Evolutionary conservation across 2,329 filamentous ascomycete species (phyloP).

Genomic region (Didymella keratinophila): DNA sequence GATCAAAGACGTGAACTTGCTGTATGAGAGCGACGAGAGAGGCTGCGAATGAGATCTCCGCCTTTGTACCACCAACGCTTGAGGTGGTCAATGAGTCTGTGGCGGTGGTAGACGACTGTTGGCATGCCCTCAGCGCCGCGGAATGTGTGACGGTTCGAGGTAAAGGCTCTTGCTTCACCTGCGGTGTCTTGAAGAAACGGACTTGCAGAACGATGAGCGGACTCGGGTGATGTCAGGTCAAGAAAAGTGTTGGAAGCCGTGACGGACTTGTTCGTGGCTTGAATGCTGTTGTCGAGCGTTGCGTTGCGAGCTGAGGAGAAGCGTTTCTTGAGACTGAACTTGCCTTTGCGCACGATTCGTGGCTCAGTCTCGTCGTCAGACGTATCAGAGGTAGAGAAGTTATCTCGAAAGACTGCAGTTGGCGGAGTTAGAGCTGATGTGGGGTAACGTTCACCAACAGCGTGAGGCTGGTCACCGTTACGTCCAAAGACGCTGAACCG

Average conservation of each 20-base stretch:
- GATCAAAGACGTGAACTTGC: not conserved
- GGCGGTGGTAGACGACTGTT: slow-evolving; percentile 30
- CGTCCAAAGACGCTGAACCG: slow-evolving; percentile 35
- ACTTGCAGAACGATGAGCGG: slow-evolving; percentile 19
- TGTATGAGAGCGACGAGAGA: slow-evolving; percentile 18
- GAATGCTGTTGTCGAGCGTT: slow-evolving; percentile 22
- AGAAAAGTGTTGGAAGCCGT: slow-evolving; percentile 12
- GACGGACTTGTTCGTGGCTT: slow-evolving; percentile 23
- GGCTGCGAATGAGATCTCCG: slow-evolving; percentile 26
- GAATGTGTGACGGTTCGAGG: slow-evolving; percentile 36
- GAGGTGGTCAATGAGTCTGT: slow-evolving; percentile 30
- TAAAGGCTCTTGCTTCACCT: slow-evolving; percentile 30
- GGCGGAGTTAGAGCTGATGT: slow-evolving; percentile 57
- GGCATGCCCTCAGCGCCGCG: slow-evolving; percentile 38
- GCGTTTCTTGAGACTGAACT: slow-evolving; percentile 34
- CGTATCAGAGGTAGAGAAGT: slow-evolving; percentile 35
- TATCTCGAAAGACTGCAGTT: slow-evolving; percentile 36
- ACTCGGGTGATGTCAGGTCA: slow-evolving; percentile 26
- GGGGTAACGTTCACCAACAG: slow-evolving; percentile 59
- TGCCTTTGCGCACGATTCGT: slow-evolving; percentile 32
- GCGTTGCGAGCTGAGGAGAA: slow-evolving; percentile 33
- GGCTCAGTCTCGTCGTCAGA: slow-evolving; percentile 40
- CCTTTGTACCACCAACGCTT: slow-evolving; percentile 37
- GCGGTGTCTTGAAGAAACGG: slow-evolving; percentile 30
- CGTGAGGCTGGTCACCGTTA: slow-evolving; percentile 41